These are phyloP conservation scores for Pseudevernia furfuracea DNA, from an alignment of 495 filamentous ascomycete species.

Conservation along the genomic window DNA sequence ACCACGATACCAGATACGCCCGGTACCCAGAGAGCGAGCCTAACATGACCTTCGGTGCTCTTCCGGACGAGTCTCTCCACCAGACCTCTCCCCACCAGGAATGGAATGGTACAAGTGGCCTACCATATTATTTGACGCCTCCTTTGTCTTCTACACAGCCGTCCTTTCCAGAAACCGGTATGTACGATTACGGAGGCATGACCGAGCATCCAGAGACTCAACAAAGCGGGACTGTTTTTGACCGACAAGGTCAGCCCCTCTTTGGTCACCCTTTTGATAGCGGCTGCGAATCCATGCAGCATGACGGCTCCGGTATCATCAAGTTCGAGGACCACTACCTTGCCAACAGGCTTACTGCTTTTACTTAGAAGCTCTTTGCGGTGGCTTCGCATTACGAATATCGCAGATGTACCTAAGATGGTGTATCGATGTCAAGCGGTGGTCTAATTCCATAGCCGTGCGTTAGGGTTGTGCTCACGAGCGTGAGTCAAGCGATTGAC, in stretches of 20 bases:
- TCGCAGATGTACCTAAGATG: background rate
- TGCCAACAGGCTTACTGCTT: constrained; percentile 5
- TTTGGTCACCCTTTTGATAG: constrained; percentile 6
- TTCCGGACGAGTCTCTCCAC: background rate
- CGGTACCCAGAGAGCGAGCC: background rate
- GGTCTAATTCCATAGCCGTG: background rate
- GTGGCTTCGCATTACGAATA: background rate
- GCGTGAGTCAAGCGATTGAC: background rate
- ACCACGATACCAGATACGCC: background rate
- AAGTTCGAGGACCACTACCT: constrained; percentile 8
- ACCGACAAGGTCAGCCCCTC: background rate
- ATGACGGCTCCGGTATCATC: background rate
- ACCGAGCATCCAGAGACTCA: background rate
- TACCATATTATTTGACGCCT: constrained; percentile 15
- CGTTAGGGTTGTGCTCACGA: background rate
- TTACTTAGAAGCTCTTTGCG: background rate
- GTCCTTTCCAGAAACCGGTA: background rate
- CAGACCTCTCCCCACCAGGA: constrained; percentile 2
- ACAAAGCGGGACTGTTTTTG: background rate
- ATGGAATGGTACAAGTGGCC: background rate
- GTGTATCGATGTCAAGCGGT: background rate
- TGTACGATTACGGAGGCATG: constrained; percentile 11
- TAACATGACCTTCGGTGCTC: background rate
- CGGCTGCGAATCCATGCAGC: background rate
- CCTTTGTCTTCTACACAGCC: constrained; percentile 12